phyloP scores from a whole-genome alignment of 805 yeast species.

The Zygosaccharomyces siamensis region DNA sequence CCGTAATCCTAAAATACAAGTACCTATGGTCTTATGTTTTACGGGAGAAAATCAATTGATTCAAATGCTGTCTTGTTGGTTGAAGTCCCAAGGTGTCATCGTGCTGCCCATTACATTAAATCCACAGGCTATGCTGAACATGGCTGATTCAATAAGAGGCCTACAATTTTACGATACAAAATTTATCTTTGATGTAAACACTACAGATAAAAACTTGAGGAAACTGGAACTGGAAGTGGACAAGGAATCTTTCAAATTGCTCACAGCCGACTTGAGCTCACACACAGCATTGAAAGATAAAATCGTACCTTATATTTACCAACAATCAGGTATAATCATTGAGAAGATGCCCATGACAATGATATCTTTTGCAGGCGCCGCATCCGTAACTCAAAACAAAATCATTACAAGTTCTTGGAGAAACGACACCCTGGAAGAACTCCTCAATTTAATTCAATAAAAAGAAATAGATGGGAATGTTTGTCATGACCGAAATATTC shows the following conservation, averaged over 20 bases:
- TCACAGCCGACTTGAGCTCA: slow-evolving; percentile 11
- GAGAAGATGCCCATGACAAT: slow-evolving; percentile 20
- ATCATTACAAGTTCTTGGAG: slow-evolving; percentile 6
- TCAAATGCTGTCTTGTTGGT: slow-evolving; percentile 25
- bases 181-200: slow-evolving; percentile 23
- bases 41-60: slow-evolving; percentile 10
- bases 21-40: slow-evolving; percentile 18
- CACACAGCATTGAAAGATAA: slow-evolving; percentile 15
- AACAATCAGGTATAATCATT: slow-evolving; percentile 31
- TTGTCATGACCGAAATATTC: not conserved
- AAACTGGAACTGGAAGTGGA: slow-evolving; percentile 27
- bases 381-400: slow-evolving; percentile 3
- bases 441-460: slow-evolving; percentile 5
- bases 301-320: slow-evolving; percentile 22
- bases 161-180: slow-evolving; percentile 29
- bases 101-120: slow-evolving; percentile 26
- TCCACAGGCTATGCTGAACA: slow-evolving; percentile 21
- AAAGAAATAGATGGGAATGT: not conserved
- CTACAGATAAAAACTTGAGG: slow-evolving; percentile 22
- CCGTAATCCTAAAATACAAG: slow-evolving; percentile 11
- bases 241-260: slow-evolving; percentile 22
- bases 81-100: slow-evolving; percentile 28
- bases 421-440: not conserved
- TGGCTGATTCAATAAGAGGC: slow-evolving; percentile 24
- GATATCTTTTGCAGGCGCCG: slow-evolving; percentile 12